These are phyloP conservation scores for Penicillium sp. DNA, from an alignment of 2,329 filamentous ascomycete species.

Conservation along the genomic window DNA sequence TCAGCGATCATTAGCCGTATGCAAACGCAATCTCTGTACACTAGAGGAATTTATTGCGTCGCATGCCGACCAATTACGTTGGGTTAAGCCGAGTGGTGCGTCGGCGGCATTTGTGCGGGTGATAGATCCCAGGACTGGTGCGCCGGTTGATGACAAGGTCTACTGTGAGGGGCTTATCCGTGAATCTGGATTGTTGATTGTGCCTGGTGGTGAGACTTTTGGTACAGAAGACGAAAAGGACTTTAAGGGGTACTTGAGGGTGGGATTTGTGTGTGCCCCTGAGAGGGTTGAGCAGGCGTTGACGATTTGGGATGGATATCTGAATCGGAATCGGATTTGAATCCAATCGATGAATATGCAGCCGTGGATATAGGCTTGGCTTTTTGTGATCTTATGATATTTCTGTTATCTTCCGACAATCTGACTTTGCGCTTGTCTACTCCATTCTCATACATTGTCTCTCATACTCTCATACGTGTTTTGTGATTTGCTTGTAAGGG, in stretches of 20 bases:
- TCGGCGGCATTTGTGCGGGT: constrained; percentile 8
- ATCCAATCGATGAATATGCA: background rate
- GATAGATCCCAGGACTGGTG: background rate
- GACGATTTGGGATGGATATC: constrained; percentile 2
- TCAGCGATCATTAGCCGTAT: constrained; percentile 4
- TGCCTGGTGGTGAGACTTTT: constrained; percentile 9
- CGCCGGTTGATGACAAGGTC: constrained; percentile 2
- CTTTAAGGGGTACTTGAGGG: constrained; percentile 9
- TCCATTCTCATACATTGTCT: background rate
- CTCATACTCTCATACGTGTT: background rate
- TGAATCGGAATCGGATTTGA: background rate
- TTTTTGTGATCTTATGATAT: background rate
- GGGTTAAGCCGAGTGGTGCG: constrained; percentile 8
- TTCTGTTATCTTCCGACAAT: background rate
- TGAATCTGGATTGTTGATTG: constrained; percentile 7
- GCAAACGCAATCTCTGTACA: background rate
- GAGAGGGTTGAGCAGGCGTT: constrained; percentile 7
- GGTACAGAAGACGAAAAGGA: constrained; percentile 4
- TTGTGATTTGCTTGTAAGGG: background rate
- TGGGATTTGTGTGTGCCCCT: constrained; percentile 5
- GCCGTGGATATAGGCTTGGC: background rate
- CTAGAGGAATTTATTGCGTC: constrained; percentile 3
- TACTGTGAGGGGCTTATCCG: constrained; percentile 4
- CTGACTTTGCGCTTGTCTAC: background rate
- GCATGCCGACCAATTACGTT: constrained; percentile 2